Evolutionary conservation across 371 early-diverging fungal species (phyloP).

Genomic region (Mortierella sp.): DNA sequence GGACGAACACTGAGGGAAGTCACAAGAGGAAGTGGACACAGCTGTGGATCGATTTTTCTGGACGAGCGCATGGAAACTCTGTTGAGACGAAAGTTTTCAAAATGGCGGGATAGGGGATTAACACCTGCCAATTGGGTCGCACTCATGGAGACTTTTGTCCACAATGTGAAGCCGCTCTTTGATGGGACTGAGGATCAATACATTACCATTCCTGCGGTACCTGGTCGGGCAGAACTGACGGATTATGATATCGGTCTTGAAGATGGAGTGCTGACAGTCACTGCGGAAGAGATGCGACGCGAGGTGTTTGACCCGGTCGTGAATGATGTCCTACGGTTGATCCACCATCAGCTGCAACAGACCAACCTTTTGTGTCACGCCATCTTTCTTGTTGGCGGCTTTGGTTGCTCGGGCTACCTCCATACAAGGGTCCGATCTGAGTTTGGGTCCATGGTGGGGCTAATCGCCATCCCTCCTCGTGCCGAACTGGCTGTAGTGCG

Average conservation of each 20-base stretch:
- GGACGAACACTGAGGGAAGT: conserved; percentile 56
- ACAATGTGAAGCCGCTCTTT: conserved; percentile 48
- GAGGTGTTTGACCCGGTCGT: conserved; percentile 57
- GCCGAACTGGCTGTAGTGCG: conserved; percentile 53
- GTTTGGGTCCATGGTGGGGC: conserved; percentile 28
- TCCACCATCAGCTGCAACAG: conserved; percentile 42
- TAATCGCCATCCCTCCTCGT: conserved; percentile 53
- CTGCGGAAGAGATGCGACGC: conserved; percentile 50
- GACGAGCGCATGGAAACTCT: conserved; percentile 46
- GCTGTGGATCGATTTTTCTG: conserved; percentile 51
- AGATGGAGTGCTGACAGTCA: conserved; percentile 38
- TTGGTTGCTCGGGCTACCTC: conserved; percentile 48
- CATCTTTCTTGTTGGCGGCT: conserved; percentile 55
- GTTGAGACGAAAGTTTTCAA: conserved; percentile 23
- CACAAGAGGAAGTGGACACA: conserved; percentile 50
- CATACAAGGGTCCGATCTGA: conserved; percentile 38
- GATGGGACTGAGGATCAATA: conserved; percentile 37
- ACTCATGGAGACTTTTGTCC: conserved; percentile 59
- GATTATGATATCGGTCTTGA: conserved; percentile 59
- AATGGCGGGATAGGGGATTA: conserved; percentile 23
- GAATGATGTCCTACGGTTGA: conserved; percentile 45
- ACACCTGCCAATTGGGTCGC: conserved; percentile 33
- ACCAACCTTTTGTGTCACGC: conserved; percentile 32
- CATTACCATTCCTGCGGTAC: conserved; percentile 41
- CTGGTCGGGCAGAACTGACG: conserved; percentile 59